Conservation (phyloP, 2,329 filamentous ascomycete species). For the Pseudogymnoascus sp. region DNA sequence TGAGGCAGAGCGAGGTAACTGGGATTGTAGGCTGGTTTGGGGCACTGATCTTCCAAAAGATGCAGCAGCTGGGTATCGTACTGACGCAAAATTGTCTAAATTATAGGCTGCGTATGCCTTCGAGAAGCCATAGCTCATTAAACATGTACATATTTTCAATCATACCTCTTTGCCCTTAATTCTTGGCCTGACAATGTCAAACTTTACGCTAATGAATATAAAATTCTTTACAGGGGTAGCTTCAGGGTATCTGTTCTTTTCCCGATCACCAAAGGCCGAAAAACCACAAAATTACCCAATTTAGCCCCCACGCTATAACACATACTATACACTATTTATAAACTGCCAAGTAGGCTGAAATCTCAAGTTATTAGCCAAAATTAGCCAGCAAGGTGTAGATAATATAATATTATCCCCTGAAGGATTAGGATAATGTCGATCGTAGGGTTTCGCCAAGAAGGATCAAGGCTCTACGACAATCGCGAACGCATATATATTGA, state of each 20-base stretch:
- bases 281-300: background rate
- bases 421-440: background rate
- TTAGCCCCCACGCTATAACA: background rate
- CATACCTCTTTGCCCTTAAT: background rate
- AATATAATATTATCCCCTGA: background rate
- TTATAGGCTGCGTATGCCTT: background rate
- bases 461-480: background rate
- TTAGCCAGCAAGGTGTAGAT: background rate
- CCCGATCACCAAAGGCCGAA: background rate
- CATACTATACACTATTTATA: background rate
- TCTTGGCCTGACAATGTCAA: background rate
- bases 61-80: conserved; percentile 14
- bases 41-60: conserved; percentile 21
- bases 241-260: no score
- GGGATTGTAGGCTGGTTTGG: conserved; percentile 29
- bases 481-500: background rate
- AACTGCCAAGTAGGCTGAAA: background rate
- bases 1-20: conserved; percentile 15
- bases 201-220: background rate
- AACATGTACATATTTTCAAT: background rate
- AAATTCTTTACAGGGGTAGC: no score
- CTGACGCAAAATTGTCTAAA: conserved; percentile 9
- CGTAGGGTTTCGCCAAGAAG: background rate
- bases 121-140: background rate
- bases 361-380: background rate